Evolutionary conservation across 164 flowering plant genomes (phyloP).

Genomic region (Tetrastigma voinierianum): DNA sequence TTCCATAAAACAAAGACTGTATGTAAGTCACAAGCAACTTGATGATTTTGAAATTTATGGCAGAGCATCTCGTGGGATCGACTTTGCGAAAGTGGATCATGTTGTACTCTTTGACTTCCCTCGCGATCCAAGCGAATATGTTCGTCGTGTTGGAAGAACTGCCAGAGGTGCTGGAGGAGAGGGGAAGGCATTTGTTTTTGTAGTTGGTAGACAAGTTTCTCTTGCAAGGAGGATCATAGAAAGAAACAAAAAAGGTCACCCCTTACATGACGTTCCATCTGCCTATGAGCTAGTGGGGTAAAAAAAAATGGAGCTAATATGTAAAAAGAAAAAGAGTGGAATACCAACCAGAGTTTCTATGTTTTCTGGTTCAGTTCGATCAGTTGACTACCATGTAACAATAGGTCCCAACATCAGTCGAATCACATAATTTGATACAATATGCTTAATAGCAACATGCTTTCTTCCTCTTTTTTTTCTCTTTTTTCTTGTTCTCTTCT

Average conservation of each 20-base stretch:
- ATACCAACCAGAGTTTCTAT: too few relatives aligned
- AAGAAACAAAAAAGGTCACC: slow-evolving; percentile 88
- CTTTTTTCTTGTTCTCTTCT: too few relatives aligned
- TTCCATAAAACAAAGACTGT: neutral
- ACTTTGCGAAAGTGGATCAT: slow-evolving; percentile 84
- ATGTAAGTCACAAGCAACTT: neutral
- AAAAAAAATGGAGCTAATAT: neutral
- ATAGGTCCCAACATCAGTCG: too few relatives aligned
- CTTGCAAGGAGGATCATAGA: slow-evolving; percentile 78
- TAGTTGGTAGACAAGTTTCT: slow-evolving; percentile 93
- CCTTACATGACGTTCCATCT: slow-evolving; percentile 88
- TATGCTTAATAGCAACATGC: too few relatives aligned
- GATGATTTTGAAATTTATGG: slow-evolving; percentile 10
- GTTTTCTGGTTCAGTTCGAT: too few relatives aligned
- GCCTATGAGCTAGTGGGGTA: slow-evolving; percentile 34
- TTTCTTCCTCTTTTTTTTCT: too few relatives aligned
- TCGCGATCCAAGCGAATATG: slow-evolving; percentile 97
- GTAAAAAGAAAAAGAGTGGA: too few relatives aligned
- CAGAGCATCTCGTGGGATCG: slow-evolving; percentile 97
- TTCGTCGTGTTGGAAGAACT: slow-evolving; percentile 97
- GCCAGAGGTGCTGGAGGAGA: slow-evolving; percentile 96
- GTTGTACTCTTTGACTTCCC: slow-evolving; percentile 96
- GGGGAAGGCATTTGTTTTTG: slow-evolving; percentile 88
- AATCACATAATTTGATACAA: too few relatives aligned
- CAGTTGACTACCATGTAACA: too few relatives aligned